Percentiles rank a stretch among this genome's conserved stretches.
Evolutionary conservation across 1,284 basidiomycete species (phyloP).

Genomic region (Sporisorium sorghi): DNA sequence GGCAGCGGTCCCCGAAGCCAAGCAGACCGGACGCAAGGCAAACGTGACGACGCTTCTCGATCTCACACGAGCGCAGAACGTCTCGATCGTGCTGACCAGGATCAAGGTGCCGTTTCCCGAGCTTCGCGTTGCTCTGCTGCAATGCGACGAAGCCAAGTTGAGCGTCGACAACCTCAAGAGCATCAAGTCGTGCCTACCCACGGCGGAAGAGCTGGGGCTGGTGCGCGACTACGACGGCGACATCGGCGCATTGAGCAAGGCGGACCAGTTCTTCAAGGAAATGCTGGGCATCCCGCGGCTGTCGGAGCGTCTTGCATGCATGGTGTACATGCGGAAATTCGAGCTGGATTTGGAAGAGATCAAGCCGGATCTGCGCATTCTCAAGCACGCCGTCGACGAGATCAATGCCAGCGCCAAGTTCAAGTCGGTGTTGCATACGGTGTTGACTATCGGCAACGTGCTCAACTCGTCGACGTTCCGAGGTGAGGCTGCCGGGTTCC

Average conservation of each 20-base stretch:
- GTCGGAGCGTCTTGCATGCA: slow-evolving; percentile 79
- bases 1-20: slow-evolving; percentile 28
- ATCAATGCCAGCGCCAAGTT: slow-evolving; percentile 79
- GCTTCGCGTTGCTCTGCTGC: slow-evolving; percentile 51
- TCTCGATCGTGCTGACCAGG: slow-evolving; percentile 56
- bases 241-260: slow-evolving; percentile 71
- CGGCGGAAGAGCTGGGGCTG: slow-evolving; percentile 57
- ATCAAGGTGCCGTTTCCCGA: slow-evolving; percentile 62
- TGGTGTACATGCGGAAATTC: slow-evolving; percentile 83
- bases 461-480: slow-evolving; percentile 85
- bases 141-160: slow-evolving; percentile 53
- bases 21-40: slow-evolving; percentile 33
- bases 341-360: slow-evolving; percentile 86
- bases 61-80: slow-evolving; percentile 52
- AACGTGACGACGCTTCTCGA: slow-evolving; percentile 55
- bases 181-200: slow-evolving; percentile 57
- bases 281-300: slow-evolving; percentile 83
- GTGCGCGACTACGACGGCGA: slow-evolving; percentile 60
- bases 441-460: slow-evolving; percentile 82
- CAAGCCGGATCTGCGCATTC: slow-evolving; percentile 81
- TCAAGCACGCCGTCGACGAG: slow-evolving; percentile 81
- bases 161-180: slow-evolving; percentile 56
- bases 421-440: slow-evolving; percentile 75
- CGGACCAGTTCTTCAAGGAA: slow-evolving; percentile 86
- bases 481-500: slow-evolving; percentile 85